phyloP scores from a whole-genome alignment of 1,139 yeast species.

The Geotrichum cucujoidarum region DNA sequence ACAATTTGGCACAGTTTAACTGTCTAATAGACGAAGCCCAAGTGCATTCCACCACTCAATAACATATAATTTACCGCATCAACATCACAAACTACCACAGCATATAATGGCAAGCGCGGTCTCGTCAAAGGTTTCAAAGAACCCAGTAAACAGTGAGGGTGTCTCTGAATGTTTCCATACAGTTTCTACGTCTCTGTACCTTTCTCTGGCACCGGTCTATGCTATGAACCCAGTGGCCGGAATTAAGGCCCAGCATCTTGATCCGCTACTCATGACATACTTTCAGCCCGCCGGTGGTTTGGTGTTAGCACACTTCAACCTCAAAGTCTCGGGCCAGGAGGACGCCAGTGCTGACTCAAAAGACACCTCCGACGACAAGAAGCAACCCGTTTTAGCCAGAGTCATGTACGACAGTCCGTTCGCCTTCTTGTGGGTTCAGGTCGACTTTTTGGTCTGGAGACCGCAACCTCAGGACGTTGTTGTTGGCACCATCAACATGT shows the following conservation, averaged over 20 bases:
- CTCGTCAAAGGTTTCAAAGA: too few species aligned
- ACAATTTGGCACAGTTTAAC: too few species aligned
- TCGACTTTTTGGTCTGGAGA: conserved; percentile 82
- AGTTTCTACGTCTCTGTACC: conserved; percentile 61
- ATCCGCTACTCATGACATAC: conserved; percentile 82
- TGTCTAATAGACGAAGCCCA: too few species aligned
- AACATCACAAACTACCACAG: too few species aligned
- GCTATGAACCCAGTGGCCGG: conserved; percentile 67
- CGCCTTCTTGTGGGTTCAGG: conserved; percentile 78
- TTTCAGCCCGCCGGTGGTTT: conserved; percentile 73
- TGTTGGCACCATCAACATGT: conserved; percentile 86
- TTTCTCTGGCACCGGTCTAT: conserved; percentile 82
- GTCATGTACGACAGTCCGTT: conserved; percentile 81
- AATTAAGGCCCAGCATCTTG: conserved; percentile 78
- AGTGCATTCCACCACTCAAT: too few species aligned
- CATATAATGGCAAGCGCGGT: too few species aligned
- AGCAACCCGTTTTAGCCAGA: conserved; percentile 49
- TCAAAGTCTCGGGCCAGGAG: conserved; percentile 44
- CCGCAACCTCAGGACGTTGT: conserved; percentile 79
- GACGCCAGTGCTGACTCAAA: conserved; percentile 29
- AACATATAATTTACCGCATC: too few species aligned
- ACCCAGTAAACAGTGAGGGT: conserved; percentile 36
- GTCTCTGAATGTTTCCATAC: conserved; percentile 58
- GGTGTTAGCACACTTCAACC: conserved; percentile 68
- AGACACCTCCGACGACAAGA: conserved; percentile 22